These are phyloP conservation scores for Nannochloris sp. DNA, from an alignment of 139 green algal genomes.

Conservation along the genomic window DNA sequence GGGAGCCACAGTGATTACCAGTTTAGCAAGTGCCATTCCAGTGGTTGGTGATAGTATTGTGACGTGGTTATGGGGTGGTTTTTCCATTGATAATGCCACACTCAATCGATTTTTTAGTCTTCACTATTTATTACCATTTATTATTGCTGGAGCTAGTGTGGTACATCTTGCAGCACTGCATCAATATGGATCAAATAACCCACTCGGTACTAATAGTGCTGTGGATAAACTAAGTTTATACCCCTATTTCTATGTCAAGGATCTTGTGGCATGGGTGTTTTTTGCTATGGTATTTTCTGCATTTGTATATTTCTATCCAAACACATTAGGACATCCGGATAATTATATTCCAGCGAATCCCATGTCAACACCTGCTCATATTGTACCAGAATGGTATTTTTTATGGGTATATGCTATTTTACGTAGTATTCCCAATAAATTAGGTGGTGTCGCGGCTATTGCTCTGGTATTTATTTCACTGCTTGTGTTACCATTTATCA, in stretches of 20 bases:
- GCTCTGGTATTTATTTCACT: slow-evolving; percentile 52
- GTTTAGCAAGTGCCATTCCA: slow-evolving; percentile 14
- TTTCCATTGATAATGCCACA: slow-evolving; percentile 15
- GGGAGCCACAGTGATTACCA: slow-evolving; percentile 4
- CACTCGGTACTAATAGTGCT: slow-evolving; percentile 42
- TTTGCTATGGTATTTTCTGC: slow-evolving; percentile 29
- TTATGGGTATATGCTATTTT: slow-evolving; percentile 62
- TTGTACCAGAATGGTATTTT: slow-evolving; percentile 69
- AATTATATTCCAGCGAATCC: slow-evolving; percentile 59
- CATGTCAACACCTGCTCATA: slow-evolving; percentile 57
- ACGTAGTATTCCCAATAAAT: slow-evolving; percentile 63
- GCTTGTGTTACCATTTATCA: slow-evolving; percentile 55
- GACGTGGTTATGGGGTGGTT: slow-evolving; percentile 22
- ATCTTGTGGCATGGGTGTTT: slow-evolving; percentile 34
- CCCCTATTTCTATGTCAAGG: slow-evolving; percentile 53
- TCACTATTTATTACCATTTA: slow-evolving; percentile 17
- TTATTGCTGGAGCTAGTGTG: slow-evolving; percentile 36
- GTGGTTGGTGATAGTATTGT: slow-evolving; percentile 12
- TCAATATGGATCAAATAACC: slow-evolving; percentile 54
- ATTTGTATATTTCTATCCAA: slow-evolving; percentile 29
- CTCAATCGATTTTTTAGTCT: slow-evolving; percentile 18
- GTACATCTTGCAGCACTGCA: slow-evolving; percentile 51
- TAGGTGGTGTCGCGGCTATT: slow-evolving; percentile 58
- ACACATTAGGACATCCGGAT: slow-evolving; percentile 47
- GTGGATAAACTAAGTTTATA: slow-evolving; percentile 46